These are phyloP conservation scores for Combretum micranthum DNA, from an alignment of 345 rosid species.

Conservation along the genomic window DNA sequence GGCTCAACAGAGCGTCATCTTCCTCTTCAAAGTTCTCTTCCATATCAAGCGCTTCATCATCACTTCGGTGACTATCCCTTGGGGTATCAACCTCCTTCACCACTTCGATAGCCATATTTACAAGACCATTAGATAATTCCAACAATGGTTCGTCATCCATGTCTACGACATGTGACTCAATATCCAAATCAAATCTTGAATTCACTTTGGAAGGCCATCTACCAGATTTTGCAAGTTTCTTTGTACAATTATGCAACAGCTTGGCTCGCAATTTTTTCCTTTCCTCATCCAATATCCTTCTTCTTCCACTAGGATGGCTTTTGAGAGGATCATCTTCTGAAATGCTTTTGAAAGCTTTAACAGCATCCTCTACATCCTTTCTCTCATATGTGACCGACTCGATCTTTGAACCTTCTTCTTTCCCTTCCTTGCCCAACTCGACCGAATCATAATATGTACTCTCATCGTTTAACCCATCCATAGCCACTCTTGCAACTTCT, in stretches of 20 bases:
- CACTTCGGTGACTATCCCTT: constrained; percentile 51
- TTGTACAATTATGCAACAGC: constrained; percentile 16
- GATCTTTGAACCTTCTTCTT: constrained; percentile 46
- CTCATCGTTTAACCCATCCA: constrained; percentile 20
- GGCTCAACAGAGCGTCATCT: constrained; percentile 35
- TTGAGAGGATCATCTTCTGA: constrained; percentile 16
- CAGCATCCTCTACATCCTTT: constrained; percentile 35
- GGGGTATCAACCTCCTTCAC: constrained; percentile 49
- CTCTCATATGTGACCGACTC: constrained; percentile 37
- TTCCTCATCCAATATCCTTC: constrained; percentile 19
- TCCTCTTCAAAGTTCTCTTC: constrained; percentile 44
- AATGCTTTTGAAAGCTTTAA: constrained; percentile 18
- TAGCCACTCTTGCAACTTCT: constrained; percentile 13
- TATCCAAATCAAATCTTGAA: constrained; percentile 23
- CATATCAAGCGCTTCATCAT: constrained; percentile 48
- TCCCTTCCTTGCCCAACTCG: constrained; percentile 39
- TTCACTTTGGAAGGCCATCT: constrained; percentile 28
- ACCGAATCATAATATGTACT: constrained; percentile 33
- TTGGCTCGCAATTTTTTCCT: constrained; percentile 16
- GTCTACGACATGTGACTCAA: constrained; percentile 13
- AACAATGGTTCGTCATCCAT: constrained; percentile 25
- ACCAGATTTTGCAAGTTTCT: constrained; percentile 22
- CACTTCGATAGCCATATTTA: constrained; percentile 33
- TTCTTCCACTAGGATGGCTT: constrained; percentile 14
- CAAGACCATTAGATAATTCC: constrained; percentile 37